Percentiles rank a stretch among this genome's conserved stretches.
Evolutionary conservation across 495 filamentous ascomycete genomes (phyloP).

Genomic region (Xylaria longipes): DNA sequence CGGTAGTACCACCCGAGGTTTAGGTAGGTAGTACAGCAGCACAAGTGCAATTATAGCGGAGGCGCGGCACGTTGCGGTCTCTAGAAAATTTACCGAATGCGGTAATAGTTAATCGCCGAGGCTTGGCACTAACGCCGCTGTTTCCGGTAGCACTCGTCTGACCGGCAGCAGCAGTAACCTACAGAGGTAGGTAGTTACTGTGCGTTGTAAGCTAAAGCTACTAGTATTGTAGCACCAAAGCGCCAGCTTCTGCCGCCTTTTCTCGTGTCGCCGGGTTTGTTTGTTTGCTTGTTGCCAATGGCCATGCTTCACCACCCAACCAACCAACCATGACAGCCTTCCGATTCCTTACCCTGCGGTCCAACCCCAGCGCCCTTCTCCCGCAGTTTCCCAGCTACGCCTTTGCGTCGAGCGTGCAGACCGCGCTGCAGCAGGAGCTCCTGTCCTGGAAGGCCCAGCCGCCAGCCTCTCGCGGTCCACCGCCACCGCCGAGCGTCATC

Average conservation of each 20-base stretch:
- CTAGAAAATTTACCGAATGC: neutral
- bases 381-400: slow-evolving; percentile 45
- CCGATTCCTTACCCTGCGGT: slow-evolving; percentile 74
- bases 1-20: neutral
- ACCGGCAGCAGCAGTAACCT: neutral
- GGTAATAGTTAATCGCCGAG: slow-evolving; percentile 5
- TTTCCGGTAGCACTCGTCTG: neutral
- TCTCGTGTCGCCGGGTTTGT: neutral
- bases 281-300: neutral
- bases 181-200: too few species aligned
- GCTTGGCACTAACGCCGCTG: slow-evolving; percentile 4
- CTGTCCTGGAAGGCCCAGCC: slow-evolving; percentile 53
- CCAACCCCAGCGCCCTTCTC: slow-evolving; percentile 49
- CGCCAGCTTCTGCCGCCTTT: neutral
- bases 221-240: neutral
- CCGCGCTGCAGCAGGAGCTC: slow-evolving; percentile 48
- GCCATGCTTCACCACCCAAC: neutral
- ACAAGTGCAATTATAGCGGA: neutral
- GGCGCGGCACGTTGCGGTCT: neutral
- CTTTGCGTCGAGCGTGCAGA: slow-evolving; percentile 49
- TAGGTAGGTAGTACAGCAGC: neutral
- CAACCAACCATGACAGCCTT: slow-evolving; percentile 45
- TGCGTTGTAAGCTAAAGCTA: neutral
- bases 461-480: slow-evolving; percentile 28
- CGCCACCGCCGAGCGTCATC: slow-evolving; percentile 72